Evolutionary conservation across 108 stramenopile species (phyloP).

Genomic region (Craspedostauros australis): DNA sequence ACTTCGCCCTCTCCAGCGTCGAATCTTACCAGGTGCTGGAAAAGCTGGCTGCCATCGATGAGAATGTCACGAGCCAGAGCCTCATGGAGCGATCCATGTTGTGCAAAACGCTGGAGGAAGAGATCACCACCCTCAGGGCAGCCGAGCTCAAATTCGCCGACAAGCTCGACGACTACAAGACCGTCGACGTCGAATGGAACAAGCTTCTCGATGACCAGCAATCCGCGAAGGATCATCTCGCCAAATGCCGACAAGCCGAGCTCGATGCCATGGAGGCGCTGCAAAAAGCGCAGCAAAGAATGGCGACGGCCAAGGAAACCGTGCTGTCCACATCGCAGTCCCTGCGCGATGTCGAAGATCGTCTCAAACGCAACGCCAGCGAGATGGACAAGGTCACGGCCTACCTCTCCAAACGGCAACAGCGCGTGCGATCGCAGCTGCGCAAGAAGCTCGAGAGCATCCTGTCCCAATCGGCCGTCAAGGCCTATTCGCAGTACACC

Average conservation of each 20-base stretch:
- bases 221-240: neutral
- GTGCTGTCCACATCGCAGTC: constrained; percentile 2
- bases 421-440: constrained; percentile 23
- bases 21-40: constrained; percentile 28
- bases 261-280: constrained; percentile 21
- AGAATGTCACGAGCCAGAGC: constrained; percentile 3
- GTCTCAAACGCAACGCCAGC: constrained; percentile 18
- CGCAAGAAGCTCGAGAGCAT: constrained; percentile 19
- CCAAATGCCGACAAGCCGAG: constrained; percentile 7
- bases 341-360: constrained; percentile 11
- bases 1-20: constrained; percentile 14
- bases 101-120: constrained; percentile 17
- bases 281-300: constrained; percentile 17
- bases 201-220: constrained; percentile 9
- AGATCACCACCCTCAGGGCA: constrained; percentile 15
- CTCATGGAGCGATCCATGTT: constrained; percentile 12
- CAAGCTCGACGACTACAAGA: constrained; percentile 7
- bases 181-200: constrained; percentile 18
- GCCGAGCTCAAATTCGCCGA: constrained; percentile 24
- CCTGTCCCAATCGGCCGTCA: neutral
- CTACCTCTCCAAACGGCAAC: constrained; percentile 17
- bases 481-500: neutral
- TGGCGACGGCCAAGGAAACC: constrained; percentile 14
- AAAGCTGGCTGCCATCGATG: constrained; percentile 5
- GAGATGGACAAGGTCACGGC: constrained; percentile 28